Evolutionary conservation across 2,329 filamentous ascomycete species (phyloP), one percentile per base, ranked within the genome.

Genomic region (Talaromyces albobiverticillius): DNA sequence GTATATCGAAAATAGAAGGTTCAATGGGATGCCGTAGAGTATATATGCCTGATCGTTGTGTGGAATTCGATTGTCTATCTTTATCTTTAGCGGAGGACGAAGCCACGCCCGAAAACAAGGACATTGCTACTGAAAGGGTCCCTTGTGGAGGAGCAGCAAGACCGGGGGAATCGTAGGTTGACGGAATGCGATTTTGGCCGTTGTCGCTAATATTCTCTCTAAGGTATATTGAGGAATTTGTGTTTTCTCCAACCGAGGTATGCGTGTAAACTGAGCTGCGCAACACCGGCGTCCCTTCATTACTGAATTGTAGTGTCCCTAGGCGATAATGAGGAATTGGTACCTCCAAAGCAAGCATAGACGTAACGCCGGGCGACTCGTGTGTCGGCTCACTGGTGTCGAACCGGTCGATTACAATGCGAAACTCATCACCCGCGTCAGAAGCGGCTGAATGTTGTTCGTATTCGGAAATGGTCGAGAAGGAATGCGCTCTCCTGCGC

Each of bases 291-390:
- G 87, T 91, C 10, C 90, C 90, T 61, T 82, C 81, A 51, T 82
- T 75, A 59, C 87, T 93, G 70, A 96, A 95, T 55, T 85, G 83
- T 16, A 90, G 90, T 1, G 87, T 88, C 11, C 91, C 92, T 54
- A 96, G 77, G 60, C 86, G 86, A 79, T 92, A 95, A 54, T 89
- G 87, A 32, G 92, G 91, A 48, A 96, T 95, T 20, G 85, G 79
- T 41, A 93, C 81, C 61, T 91, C 83, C 48, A 95, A 76, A 32
- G 84, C 73, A 11, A 83, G 84, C 36, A n/a, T 72, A 71, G 60
- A 60, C 82, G 64, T 87, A 84, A 57, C 82, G 79, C 42, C 40
- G 65, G 61, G 83, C 82, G 64, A 87, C 84, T 58, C 83, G 79
- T 55, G 43, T 14, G 25, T 43, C 4, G 84, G 87, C 65, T 81